Percentiles rank a stretch among this genome's conserved stretches.
Conservation (phyloP, 2,329 filamentous ascomycete genomes). For the Colletotrichum spinosum region DNA sequence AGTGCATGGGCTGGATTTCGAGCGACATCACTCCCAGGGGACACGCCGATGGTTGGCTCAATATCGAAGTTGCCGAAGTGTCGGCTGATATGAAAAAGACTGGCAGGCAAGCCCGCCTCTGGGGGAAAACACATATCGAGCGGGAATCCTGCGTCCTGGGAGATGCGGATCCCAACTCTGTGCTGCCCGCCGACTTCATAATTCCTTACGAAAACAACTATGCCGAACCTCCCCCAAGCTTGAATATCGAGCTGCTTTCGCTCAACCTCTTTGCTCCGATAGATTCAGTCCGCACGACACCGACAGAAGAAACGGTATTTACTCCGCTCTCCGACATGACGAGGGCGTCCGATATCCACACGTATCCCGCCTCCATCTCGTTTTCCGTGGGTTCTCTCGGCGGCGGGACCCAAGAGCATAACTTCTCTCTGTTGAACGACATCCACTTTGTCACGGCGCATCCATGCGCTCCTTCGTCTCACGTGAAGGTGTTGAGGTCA, state of each 20-base stretch:
- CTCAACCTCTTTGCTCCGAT: constrained; percentile 60
- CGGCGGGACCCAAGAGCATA: constrained; percentile 53
- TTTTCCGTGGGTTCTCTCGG: constrained; percentile 55
- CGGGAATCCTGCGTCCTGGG: constrained; percentile 71
- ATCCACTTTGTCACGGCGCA: constrained; percentile 75
- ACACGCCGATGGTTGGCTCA: constrained; percentile 67
- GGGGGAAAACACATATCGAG: constrained; percentile 70
- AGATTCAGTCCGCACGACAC: constrained; percentile 58
- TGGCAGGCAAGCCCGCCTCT: constrained; percentile 69
- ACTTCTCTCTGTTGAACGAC: constrained; percentile 65
- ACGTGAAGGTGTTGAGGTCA: constrained; percentile 69
- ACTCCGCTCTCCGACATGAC: constrained; percentile 52
- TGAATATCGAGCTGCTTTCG: constrained; percentile 61
- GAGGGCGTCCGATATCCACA: constrained; percentile 46
- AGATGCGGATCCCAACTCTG: constrained; percentile 63
- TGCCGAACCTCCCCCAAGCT: constrained; percentile 57
- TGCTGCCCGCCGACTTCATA: constrained; percentile 72
- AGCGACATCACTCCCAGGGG: constrained; percentile 67
- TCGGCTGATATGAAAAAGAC: constrained; percentile 61
- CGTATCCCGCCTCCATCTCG: constrained; percentile 53
- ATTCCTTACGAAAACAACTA: constrained; percentile 70
- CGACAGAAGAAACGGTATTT: constrained; percentile 53
- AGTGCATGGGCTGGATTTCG: constrained; percentile 78
- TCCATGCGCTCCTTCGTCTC: constrained; percentile 69
- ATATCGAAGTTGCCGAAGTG: constrained; percentile 66